Conservation (phyloP, 495 filamentous ascomycete genomes). For the Margaritispora aquatica region DNA sequence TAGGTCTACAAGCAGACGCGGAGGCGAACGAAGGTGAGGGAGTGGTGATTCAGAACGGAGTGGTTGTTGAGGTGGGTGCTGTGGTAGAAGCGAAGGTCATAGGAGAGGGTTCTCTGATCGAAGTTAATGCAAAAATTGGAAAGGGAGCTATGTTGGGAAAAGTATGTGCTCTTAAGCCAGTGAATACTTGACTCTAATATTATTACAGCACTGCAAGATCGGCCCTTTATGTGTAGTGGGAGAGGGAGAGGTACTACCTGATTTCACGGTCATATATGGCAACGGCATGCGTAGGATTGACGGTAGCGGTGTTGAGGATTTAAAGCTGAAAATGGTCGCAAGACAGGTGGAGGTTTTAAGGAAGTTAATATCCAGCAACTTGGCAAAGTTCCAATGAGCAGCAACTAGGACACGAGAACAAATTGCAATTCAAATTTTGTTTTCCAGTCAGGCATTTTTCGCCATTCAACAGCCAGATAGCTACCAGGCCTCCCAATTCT, state of each 20-base stretch:
- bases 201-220: slow-evolving; percentile 43
- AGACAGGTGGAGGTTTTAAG: slow-evolving; percentile 58
- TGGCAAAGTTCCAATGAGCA: slow-evolving; percentile 46
- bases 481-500: neutral
- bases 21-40: slow-evolving; percentile 10
- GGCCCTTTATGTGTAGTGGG: slow-evolving; percentile 44
- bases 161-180: slow-evolving; percentile 32
- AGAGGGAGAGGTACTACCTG: slow-evolving; percentile 48
- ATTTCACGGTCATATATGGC: slow-evolving; percentile 62
- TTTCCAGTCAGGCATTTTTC: neutral
- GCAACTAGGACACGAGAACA: neutral
- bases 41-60: slow-evolving; percentile 49
- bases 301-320: slow-evolving; percentile 43
- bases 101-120: slow-evolving; percentile 57
- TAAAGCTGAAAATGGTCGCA: slow-evolving; percentile 48
- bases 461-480: neutral
- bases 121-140: slow-evolving; percentile 53
- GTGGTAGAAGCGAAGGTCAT: slow-evolving; percentile 56
- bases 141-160: slow-evolving; percentile 58
- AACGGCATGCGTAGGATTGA: slow-evolving; percentile 51
- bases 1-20: slow-evolving; percentile 40
- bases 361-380: slow-evolving; percentile 56
- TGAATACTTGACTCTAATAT: neutral
- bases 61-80: slow-evolving; percentile 54
- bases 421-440: neutral